Evolutionary conservation across 2,329 filamentous ascomycete genomes (phyloP), one percentile per base, ranked within the genome.

Genomic region (Cladosporium sp.): DNA sequence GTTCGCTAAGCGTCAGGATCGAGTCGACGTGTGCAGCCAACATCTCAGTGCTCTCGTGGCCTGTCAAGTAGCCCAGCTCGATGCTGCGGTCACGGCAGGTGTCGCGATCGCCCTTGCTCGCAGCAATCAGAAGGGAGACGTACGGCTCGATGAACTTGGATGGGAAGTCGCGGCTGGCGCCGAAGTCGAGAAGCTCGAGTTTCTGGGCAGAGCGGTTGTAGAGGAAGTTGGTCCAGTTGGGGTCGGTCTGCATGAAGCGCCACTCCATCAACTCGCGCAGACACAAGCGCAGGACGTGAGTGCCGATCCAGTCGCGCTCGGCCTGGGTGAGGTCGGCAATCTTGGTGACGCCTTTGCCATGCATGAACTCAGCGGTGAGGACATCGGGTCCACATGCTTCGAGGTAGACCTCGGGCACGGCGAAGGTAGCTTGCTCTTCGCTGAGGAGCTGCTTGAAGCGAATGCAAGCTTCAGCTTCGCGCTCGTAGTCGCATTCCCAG

Each of bases 151-250:
- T 89, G 74, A 99, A 99, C 16, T 85, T 81, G 46, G 87, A 84
- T 0, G 93, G 92, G 75, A 89, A 99, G 70, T 93, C 94, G 72
- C 95, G 86, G 23, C 90, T 93, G 39, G 95, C 95, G 66, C 95
- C 95, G 78, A 99, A 99, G 79, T 99, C 96, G 61, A 99, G 88
- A 0, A 99, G 86, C 78, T 97, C 93, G 16, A 99, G 88, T 74
- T 88, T 90, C 64, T 72, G 67, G 4, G 84, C 87, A 23, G 81
- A 72, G 1, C 88, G 82, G 72, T 98, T 95, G 83, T 92, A 99
- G 23, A 98, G 84, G 78, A 99, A 99, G 79, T 99, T 99, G 36
- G 94, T 98, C 95, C 95, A 99, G 82, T 99, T 99, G 48, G 95
- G 95, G 76, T 99, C 95, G 5, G 95, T 99, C 80, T 99, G 95